phyloP scores from a whole-genome alignment of 106 monocot genomes.

The Acorus gramineus region DNA sequence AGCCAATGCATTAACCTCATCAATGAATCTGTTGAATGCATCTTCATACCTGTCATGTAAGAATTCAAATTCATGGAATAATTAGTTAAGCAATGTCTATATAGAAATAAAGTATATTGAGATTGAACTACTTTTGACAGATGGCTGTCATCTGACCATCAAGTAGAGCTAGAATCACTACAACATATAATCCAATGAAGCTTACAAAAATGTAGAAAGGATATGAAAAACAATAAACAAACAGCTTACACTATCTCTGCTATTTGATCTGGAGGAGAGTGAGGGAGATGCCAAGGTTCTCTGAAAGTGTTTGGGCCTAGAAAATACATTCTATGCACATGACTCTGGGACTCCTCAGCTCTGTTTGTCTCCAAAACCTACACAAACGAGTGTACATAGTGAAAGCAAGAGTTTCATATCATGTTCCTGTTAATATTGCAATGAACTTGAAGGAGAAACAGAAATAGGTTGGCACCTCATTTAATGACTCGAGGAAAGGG shows the following conservation, averaged over 20 bases:
- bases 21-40: conserved; percentile 95
- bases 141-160: no score
- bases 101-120: no score
- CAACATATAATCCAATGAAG: not conserved
- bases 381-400: not conserved
- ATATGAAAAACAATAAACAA: not conserved
- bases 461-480: conserved; percentile 54
- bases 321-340: conserved; percentile 94
- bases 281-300: conserved; percentile 98
- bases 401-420: no score
- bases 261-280: conserved; percentile 86
- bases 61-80: no score
- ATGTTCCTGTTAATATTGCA: no score
- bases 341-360: conserved; percentile 83
- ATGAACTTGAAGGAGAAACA: not conserved
- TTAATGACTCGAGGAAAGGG: conserved; percentile 89
- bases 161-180: not conserved
- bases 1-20: conserved; percentile 85
- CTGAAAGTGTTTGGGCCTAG: conserved; percentile 97
- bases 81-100: no score
- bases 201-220: not conserved
- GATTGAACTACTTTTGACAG: no score
- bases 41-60: conserved; percentile 72
- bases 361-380: conserved; percentile 97
- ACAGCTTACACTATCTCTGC: conserved; percentile 78